phyloP scores from a whole-genome alignment of 2,329 filamentous ascomycete genomes.

The Ambrosiella cleistominuta region DNA sequence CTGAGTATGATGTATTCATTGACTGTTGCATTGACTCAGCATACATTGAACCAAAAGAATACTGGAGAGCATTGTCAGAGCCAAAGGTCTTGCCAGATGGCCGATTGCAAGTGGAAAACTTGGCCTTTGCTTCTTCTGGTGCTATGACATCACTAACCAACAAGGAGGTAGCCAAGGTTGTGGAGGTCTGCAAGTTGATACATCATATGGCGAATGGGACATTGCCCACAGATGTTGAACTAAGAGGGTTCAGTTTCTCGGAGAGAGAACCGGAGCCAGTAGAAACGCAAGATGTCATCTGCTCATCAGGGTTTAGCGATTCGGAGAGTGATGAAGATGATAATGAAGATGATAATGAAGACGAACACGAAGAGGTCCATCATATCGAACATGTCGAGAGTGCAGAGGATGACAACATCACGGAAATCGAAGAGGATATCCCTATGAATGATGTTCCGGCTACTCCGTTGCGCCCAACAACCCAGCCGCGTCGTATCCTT shows the following conservation, averaged over 20 bases:
- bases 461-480: constrained; percentile 20
- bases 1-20: constrained; percentile 66
- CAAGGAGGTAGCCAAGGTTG: constrained; percentile 67
- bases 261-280: constrained; percentile 15
- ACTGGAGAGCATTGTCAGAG: constrained; percentile 23
- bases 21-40: constrained; percentile 70
- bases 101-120: constrained; percentile 13
- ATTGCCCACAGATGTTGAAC: constrained; percentile 19
- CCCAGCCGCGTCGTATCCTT: constrained; percentile 47
- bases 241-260: no score
- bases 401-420: constrained; percentile 8
- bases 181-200: constrained; percentile 82
- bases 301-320: constrained; percentile 15
- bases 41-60: constrained; percentile 49
- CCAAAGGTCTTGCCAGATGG: constrained; percentile 26
- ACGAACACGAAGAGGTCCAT: constrained; percentile 18
- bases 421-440: constrained; percentile 26
- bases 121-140: constrained; percentile 90
- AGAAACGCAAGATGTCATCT: neutral
- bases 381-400: constrained; percentile 15
- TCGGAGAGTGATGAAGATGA: neutral
- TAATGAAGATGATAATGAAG: neutral
- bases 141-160: constrained; percentile 76
- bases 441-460: neutral
- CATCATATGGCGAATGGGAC: constrained; percentile 62